Conservation (phyloP, 2,329 filamentous ascomycete genomes). For the Colletotrichum filicis region DNA sequence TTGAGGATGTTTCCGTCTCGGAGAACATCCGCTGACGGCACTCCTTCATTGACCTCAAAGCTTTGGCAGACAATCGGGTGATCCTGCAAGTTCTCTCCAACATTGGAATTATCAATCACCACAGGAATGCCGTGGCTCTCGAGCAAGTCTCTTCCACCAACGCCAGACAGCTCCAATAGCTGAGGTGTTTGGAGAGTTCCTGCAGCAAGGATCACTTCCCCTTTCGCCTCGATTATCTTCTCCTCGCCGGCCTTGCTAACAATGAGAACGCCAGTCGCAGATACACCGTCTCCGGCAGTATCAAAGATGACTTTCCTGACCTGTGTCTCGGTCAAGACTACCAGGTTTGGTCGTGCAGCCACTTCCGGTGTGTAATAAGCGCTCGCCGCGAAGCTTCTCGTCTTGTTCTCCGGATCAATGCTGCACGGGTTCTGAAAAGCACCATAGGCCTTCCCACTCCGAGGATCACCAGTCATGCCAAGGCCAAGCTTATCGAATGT, state of each 20-base stretch:
- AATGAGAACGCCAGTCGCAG: conserved; percentile 9
- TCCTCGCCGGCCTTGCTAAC: conserved; percentile 27
- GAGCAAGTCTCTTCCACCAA: conserved; percentile 48
- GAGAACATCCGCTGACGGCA: conserved; percentile 49
- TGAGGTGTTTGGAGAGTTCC: conserved; percentile 54
- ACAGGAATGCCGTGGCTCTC: conserved; percentile 43
- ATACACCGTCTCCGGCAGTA: not conserved
- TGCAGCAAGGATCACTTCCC: conserved; percentile 55
- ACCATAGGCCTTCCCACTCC: conserved; percentile 43
- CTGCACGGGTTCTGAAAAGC: conserved; percentile 46
- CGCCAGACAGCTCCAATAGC: conserved; percentile 54
- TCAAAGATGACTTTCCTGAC: conserved; percentile 15
- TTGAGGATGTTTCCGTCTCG: conserved; percentile 46
- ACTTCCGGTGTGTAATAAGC: conserved; percentile 44
- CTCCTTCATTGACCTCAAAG: conserved; percentile 54
- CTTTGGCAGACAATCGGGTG: conserved; percentile 49
- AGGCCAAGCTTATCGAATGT: conserved; percentile 48
- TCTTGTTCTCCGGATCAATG: conserved; percentile 45
- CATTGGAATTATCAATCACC: conserved; percentile 46
- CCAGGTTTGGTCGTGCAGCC: conserved; percentile 37
- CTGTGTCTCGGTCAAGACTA: conserved; percentile 38
- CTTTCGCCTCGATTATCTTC: conserved; percentile 37
- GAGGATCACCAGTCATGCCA: conserved; percentile 45
- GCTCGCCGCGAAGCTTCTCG: conserved; percentile 45
- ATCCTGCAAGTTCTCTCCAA: conserved; percentile 54